Evolutionary conservation across 2,329 filamentous ascomycete genomes (phyloP), one percentile per base, ranked within the genome.

Genomic region (Scedosporium aurantiacum): DNA sequence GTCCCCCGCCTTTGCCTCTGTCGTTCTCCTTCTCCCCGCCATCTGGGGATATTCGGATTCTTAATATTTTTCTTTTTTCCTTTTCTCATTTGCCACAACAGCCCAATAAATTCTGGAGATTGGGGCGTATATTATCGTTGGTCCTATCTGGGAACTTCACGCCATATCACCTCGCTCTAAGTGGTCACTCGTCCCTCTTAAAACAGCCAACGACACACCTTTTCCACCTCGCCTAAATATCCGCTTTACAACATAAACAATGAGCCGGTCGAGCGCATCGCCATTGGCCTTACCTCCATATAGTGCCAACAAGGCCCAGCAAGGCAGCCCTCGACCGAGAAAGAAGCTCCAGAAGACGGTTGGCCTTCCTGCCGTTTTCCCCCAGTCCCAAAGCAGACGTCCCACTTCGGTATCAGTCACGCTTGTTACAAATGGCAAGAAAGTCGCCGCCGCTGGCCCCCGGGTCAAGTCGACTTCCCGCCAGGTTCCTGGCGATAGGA

Each of bases 291-390:
- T 27, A 8, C 8, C 57, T 18, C 57, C 57, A 47, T n/a, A 47
- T 28, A 45, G 41, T 47, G 56, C 28, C 56, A 58, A 54, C 23
- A 54, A 25, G 21, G 56, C 28, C 37, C 16, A 58, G 18, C 56
- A 43, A 14, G 41, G 41, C 16, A 59, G 57, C 41, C 57, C 57
- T 16, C 37, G 41, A 27, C 16, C 57, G 23, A 59, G 57, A 27
- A 59, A 40, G 57, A 59, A 59, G 41, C 41, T 59, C 40, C 57
- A 59, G 57, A 59, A 59, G 57, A 59, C 57, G 12, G 57, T 59
- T 27, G 41, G 57, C 21, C 40, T 58, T 23, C 57, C 57, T 10
- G 7, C 57, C 12, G 40, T 8, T 10, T 57, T 40, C 14, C 32
- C 54, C 8, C 16, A 57, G 16, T 57, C 54, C 23, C 25, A 23